Evolutionary conservation across 768 basidiomycete genomes (phyloP).

Genomic region (Pholiota molesta): DNA sequence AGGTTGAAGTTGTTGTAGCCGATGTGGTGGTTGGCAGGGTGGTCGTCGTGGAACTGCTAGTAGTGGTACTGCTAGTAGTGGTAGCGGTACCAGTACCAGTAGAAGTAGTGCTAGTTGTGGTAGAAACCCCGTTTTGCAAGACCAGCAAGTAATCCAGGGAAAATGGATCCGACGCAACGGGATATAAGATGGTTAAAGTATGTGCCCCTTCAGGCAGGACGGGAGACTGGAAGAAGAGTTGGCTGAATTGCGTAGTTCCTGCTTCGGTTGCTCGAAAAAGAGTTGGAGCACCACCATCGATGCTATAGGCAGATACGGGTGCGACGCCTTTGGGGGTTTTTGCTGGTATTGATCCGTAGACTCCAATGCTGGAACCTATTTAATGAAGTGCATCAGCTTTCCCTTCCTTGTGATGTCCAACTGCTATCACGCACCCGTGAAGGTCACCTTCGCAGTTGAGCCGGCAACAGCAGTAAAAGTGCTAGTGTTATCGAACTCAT

Average conservation of each 20-base stretch:
- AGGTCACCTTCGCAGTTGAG: conserved; percentile 25
- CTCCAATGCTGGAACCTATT: conserved; percentile 25
- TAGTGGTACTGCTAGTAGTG: background rate
- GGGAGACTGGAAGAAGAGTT: conserved; percentile 26
- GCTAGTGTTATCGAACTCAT: conserved; percentile 23
- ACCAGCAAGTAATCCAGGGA: conserved; percentile 28
- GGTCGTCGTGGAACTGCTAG: background rate
- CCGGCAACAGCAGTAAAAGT: conserved; percentile 22
- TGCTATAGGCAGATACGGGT: conserved; percentile 22
- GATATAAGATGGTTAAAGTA: conserved; percentile 24
- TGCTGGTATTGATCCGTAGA: conserved; percentile 24
- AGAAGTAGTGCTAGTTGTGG: background rate
- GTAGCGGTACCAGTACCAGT: background rate
- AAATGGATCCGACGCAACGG: conserved; percentile 15
- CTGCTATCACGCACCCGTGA: conserved; percentile 20
- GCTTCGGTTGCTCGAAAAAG: conserved; percentile 14
- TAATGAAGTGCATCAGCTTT: background rate
- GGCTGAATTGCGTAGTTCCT: conserved; percentile 14
- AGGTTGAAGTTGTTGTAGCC: background rate
- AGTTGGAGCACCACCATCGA: conserved; percentile 21
- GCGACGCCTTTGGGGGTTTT: background rate
- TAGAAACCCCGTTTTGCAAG: background rate
- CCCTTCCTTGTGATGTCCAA: background rate
- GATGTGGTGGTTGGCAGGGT: background rate
- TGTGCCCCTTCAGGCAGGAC: conserved; percentile 22